These are phyloP conservation scores for Fusarium sp. DNA, from an alignment of 2,329 filamentous ascomycete species.

Conservation along the genomic window DNA sequence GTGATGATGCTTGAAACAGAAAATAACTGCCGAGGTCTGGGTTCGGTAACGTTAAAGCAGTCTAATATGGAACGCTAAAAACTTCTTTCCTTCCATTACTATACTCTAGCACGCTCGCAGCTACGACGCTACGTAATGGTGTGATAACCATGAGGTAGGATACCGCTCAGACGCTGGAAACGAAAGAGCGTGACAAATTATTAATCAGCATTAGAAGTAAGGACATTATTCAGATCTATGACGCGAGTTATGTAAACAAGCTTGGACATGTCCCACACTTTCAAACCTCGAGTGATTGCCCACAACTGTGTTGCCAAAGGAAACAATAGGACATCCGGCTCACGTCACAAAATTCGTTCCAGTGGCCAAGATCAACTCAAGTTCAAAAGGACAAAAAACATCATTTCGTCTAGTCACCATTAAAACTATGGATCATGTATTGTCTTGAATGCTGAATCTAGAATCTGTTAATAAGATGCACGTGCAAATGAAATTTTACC, in stretches of 20 bases:
- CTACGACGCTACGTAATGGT: background rate
- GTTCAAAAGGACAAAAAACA: too few species aligned
- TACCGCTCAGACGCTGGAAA: background rate
- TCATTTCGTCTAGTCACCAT: too few species aligned
- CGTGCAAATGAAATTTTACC: too few species aligned
- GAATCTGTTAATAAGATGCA: too few species aligned
- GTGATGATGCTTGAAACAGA: background rate
- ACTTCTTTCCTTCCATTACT: background rate
- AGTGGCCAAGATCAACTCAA: too few species aligned
- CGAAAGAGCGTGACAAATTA: background rate
- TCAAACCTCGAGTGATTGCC: too few species aligned
- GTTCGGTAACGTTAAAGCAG: background rate
- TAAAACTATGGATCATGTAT: too few species aligned
- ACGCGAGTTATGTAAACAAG: background rate
- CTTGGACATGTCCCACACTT: too few species aligned
- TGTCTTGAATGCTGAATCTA: too few species aligned
- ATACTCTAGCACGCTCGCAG: background rate
- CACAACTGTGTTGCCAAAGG: too few species aligned
- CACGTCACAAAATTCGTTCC: too few species aligned
- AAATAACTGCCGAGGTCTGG: conserved; percentile 4
- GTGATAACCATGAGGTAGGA: background rate
- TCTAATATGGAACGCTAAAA: conserved; percentile 3
- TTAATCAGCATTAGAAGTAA: conserved; percentile 13
- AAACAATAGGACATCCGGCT: too few species aligned
- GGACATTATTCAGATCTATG: conserved; percentile 5